A percentile compares a stretch with the other conserved stretches of the same genome.
Evolutionary conservation across 768 basidiomycete species (phyloP).

Genomic region (Paxillus ammoniavirescens): DNA sequence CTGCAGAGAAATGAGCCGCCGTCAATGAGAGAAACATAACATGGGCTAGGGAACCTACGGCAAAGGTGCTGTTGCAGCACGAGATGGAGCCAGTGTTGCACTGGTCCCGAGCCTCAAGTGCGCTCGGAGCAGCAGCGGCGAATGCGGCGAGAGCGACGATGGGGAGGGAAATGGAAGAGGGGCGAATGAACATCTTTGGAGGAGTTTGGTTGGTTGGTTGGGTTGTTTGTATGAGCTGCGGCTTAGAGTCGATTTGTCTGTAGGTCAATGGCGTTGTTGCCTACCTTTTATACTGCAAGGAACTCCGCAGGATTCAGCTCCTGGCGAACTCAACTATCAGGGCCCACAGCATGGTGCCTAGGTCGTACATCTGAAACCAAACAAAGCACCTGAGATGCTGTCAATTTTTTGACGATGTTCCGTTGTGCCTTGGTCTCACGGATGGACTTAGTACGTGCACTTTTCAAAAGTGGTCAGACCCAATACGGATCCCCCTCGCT

Average conservation of each 20-base stretch:
- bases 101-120: conserved; percentile 3
- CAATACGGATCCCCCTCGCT: too few species aligned
- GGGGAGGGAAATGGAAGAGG: conserved; percentile 1
- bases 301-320: neutral
- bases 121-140: conserved; percentile 3
- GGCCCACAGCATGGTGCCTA: neutral
- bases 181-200: conserved; percentile 2
- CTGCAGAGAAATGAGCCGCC: neutral
- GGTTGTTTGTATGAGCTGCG: neutral
- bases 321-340: neutral
- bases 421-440: neutral
- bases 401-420: neutral
- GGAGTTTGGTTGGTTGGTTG: neutral
- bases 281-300: neutral
- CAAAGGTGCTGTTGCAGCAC: conserved; percentile 8
- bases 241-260: neutral
- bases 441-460: neutral
- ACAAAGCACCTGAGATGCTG: too few species aligned
- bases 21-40: neutral
- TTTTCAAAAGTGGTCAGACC: too few species aligned
- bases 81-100: conserved; percentile 39
- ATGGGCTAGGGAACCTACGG: neutral
- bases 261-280: neutral
- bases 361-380: too few species aligned
- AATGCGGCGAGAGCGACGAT: conserved; percentile 8